Evolutionary conservation across 2,329 filamentous ascomycete genomes (phyloP).

Genomic region (Shiraia bambusicola): DNA sequence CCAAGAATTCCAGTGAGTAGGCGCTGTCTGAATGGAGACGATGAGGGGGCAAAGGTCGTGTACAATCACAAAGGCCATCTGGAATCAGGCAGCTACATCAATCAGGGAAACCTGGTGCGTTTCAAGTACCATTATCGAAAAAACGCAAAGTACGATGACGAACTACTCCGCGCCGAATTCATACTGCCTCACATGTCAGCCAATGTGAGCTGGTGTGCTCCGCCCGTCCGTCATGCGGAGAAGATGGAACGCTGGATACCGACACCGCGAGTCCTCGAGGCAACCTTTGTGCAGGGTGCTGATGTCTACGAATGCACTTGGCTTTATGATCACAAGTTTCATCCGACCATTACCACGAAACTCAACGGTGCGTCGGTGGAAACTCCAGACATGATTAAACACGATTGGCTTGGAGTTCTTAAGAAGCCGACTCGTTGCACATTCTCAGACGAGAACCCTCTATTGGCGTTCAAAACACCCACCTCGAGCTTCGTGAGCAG

Average conservation of each 20-base stretch:
- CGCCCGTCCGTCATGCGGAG: conserved; percentile 52
- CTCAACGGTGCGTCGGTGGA: conserved; percentile 54
- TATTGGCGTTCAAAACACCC: conserved; percentile 50
- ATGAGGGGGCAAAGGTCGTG: conserved; percentile 50
- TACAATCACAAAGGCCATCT: conserved; percentile 58
- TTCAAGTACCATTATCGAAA: conserved; percentile 60
- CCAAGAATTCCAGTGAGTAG: conserved; percentile 45
- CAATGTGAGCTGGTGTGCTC: conserved; percentile 57
- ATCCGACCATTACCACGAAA: conserved; percentile 42
- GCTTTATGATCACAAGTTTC: conserved; percentile 46
- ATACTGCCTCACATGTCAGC: conserved; percentile 56
- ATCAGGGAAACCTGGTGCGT: conserved; percentile 53
- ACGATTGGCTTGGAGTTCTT: conserved; percentile 46
- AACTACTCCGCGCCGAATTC: conserved; percentile 59
- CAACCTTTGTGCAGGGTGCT: conserved; percentile 55
- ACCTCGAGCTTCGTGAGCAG: conserved; percentile 37
- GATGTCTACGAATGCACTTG: conserved; percentile 55
- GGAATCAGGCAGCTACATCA: conserved; percentile 56
- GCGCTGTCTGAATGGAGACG: conserved; percentile 50
- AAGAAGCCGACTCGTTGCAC: conserved; percentile 43
- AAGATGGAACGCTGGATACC: conserved; percentile 59
- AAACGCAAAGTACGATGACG: conserved; percentile 56
- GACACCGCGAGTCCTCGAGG: conserved; percentile 56
- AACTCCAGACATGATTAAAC: conserved; percentile 58
- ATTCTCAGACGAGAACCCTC: conserved; percentile 54